phyloP scores from a whole-genome alignment of 257 asterid genomes.

The Plantago elongata region DNA sequence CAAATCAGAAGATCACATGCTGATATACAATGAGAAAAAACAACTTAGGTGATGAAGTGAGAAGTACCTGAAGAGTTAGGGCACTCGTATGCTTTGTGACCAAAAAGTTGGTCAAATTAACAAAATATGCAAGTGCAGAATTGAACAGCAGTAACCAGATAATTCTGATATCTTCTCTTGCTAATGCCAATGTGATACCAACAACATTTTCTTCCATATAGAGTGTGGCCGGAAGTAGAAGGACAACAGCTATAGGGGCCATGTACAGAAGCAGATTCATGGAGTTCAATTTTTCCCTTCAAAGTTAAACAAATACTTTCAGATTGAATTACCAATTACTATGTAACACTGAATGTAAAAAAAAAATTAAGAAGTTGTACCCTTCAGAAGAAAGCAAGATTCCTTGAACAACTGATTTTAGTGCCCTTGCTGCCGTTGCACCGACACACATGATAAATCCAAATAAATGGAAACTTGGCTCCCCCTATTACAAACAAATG shows the following conservation, averaged over 20 bases:
- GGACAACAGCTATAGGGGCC: slow-evolving; percentile 66
- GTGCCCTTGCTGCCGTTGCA: slow-evolving; percentile 67
- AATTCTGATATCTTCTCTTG: slow-evolving; percentile 45
- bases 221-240: slow-evolving; percentile 54
- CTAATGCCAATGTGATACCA: slow-evolving; percentile 54
- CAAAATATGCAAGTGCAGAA: slow-evolving; percentile 61
- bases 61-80: slow-evolving; percentile 54
- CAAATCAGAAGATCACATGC: background rate
- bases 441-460: slow-evolving; percentile 56
- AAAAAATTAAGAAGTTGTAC: slow-evolving; percentile 22
- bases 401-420: slow-evolving; percentile 60
- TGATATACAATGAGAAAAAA: background rate
- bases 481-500: slow-evolving; percentile 35
- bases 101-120: slow-evolving; percentile 63
- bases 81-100: slow-evolving; percentile 72
- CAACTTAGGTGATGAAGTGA: slow-evolving; percentile 13
- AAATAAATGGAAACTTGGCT: slow-evolving; percentile 61
- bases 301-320: slow-evolving; percentile 17
- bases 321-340: slow-evolving; percentile 19
- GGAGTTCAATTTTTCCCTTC: slow-evolving; percentile 58
- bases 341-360: background rate
- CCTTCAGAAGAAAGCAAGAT: slow-evolving; percentile 65
- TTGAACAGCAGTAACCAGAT: slow-evolving; percentile 60
- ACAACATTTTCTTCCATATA: slow-evolving; percentile 60
- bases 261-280: slow-evolving; percentile 61